Percentiles rank a stretch among this genome's conserved stretches.
phyloP scores from a whole-genome alignment of 2,329 filamentous ascomycete species.

The Aspergillus hortae region DNA sequence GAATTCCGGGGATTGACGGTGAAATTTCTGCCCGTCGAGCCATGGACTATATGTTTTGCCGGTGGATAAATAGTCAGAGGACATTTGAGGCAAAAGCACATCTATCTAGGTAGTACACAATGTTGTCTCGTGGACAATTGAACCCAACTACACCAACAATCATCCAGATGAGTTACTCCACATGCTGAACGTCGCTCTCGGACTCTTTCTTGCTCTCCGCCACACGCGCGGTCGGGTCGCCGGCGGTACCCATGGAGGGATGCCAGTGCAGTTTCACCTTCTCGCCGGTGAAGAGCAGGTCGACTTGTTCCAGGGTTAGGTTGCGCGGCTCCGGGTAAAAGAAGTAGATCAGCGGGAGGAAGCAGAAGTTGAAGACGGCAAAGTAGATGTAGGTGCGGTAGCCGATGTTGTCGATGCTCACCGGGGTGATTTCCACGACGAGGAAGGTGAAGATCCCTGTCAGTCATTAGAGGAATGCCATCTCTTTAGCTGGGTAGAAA shows the following conservation, averaged over 20 bases:
- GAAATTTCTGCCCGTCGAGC: neutral
- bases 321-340: constrained; percentile 35
- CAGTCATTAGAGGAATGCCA: neutral
- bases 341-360: constrained; percentile 49
- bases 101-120: too few species aligned
- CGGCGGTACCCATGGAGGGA: constrained; percentile 22
- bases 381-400: constrained; percentile 46
- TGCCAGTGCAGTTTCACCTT: constrained; percentile 30
- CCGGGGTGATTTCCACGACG: constrained; percentile 44
- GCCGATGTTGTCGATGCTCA: constrained; percentile 38
- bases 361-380: constrained; percentile 46
- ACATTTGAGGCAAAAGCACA: too few species aligned
- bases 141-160: too few species aligned
- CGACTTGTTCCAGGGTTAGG: constrained; percentile 33
- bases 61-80: too few species aligned
- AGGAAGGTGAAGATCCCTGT: constrained; percentile 47
- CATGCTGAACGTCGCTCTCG: constrained; percentile 16
- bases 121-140: too few species aligned
- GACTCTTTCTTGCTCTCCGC: constrained; percentile 11
- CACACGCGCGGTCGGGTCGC: constrained; percentile 18
- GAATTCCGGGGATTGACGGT: neutral
- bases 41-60: neutral
- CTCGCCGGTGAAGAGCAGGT: constrained; percentile 34
- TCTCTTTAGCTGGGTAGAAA: neutral
- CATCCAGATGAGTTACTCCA: constrained; percentile 16